Percentiles rank a stretch among this genome's conserved stretches.
Evolutionary conservation across 169 alveolate species (phyloP).

Genomic region (Eimeria acervulina): DNA sequence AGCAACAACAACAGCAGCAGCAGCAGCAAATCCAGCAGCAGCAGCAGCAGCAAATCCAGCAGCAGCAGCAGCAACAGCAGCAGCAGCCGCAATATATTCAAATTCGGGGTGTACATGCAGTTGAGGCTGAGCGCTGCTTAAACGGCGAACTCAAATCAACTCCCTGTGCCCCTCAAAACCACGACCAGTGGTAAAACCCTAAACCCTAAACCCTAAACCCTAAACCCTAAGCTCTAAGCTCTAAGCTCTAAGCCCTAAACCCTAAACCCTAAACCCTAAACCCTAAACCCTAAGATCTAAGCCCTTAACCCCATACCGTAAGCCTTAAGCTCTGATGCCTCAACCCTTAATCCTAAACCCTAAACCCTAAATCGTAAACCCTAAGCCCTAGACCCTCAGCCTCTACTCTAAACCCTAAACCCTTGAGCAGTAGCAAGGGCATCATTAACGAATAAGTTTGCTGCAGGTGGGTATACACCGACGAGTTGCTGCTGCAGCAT

Average conservation of each 20-base stretch:
- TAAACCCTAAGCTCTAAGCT: too few species aligned
- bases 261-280: not conserved
- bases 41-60: too few species aligned
- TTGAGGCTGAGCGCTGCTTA: not conserved
- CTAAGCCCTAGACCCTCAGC: too few species aligned
- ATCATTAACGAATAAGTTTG: not conserved
- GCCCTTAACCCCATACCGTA: too few species aligned
- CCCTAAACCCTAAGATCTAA: not conserved
- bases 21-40: constrained; percentile 17
- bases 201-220: not conserved
- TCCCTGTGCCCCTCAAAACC: not conserved
- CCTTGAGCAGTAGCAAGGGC: not conserved
- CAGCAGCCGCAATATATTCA: constrained; percentile 13
- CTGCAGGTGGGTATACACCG: constrained; percentile 24
- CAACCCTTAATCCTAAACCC: too few species aligned
- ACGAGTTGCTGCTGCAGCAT: constrained; percentile 20
- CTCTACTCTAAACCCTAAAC: not conserved
- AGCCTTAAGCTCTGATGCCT: too few species aligned
- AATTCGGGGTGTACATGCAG: not conserved
- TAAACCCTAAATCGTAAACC: too few species aligned
- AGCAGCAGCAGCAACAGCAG: constrained; percentile 33
- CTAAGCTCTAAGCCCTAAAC: too few species aligned
- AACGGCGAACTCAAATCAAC: not conserved
- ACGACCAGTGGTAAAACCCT: not conserved
- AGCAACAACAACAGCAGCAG: constrained; percentile 9